phyloP scores from a whole-genome alignment of 2,329 filamentous ascomycete species.

The Aspergillus sp. region DNA sequence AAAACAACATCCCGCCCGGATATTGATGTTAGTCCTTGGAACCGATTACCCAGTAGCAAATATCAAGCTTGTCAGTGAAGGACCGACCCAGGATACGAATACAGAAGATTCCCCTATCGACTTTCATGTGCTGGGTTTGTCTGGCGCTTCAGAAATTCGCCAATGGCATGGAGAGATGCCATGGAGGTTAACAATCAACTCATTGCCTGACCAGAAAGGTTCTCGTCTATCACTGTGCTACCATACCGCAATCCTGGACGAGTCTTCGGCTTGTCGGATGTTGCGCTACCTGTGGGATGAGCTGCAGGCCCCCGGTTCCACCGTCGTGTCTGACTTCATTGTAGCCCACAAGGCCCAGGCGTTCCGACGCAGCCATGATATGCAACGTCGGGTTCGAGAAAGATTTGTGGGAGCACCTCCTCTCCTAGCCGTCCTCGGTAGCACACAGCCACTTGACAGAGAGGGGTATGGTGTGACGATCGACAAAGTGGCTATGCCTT shows the following conservation, averaged over 20 bases:
- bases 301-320: background rate
- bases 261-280: background rate
- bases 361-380: background rate
- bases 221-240: constrained; percentile 5
- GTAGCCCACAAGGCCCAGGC: background rate
- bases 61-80: background rate
- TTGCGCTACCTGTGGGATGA: background rate
- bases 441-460: background rate
- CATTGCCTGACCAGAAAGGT: background rate
- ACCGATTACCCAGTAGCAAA: background rate
- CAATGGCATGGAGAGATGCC: constrained; percentile 5
- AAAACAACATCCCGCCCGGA: background rate
- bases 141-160: background rate
- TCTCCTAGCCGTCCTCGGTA: background rate
- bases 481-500: background rate
- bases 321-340: background rate
- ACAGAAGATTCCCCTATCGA: background rate
- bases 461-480: background rate
- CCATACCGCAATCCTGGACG: constrained; percentile 8
- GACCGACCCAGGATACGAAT: background rate
- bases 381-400: background rate
- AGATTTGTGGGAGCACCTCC: background rate
- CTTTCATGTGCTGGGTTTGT: background rate
- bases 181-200: constrained; percentile 5
- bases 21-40: background rate